These are phyloP conservation scores for Nicotiana paniculata DNA, from an alignment of 257 asterid genomes.

Conservation along the genomic window DNA sequence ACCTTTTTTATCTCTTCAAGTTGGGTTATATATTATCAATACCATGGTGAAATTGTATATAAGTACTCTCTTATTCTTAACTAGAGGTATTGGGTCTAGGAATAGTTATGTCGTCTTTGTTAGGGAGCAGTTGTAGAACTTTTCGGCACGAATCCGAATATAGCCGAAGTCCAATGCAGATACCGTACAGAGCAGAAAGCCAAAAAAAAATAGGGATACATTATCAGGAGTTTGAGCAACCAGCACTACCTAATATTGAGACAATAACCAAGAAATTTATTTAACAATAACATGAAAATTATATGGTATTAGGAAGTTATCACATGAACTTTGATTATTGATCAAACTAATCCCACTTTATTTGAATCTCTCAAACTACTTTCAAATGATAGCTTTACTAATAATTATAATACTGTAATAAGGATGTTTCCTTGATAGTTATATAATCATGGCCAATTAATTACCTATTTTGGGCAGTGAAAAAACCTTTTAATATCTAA, in stretches of 20 bases:
- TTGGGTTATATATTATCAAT: not conserved
- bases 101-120: no score
- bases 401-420: not conserved
- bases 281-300: not conserved
- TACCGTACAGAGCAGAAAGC: no score
- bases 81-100: no score
- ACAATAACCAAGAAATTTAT: not conserved
- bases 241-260: conserved; percentile 2
- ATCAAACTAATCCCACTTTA: not conserved
- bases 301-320: not conserved
- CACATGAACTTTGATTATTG: not conserved
- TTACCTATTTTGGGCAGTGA: not conserved
- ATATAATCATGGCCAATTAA: not conserved
- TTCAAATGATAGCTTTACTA: not conserved
- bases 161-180: no score
- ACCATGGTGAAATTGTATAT: no score
- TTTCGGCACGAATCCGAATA: accelerated
- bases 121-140: no score
- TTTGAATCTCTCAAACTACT: not conserved
- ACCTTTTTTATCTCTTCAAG: not conserved
- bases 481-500: not conserved
- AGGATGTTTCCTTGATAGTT: not conserved
- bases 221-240: not conserved
- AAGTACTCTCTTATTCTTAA: no score
- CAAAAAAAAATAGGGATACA: not conserved